Evolutionary conservation across 768 basidiomycete species (phyloP), one percentile per base, ranked within the genome.

Genomic region (Podaxis carcinomalis): DNA sequence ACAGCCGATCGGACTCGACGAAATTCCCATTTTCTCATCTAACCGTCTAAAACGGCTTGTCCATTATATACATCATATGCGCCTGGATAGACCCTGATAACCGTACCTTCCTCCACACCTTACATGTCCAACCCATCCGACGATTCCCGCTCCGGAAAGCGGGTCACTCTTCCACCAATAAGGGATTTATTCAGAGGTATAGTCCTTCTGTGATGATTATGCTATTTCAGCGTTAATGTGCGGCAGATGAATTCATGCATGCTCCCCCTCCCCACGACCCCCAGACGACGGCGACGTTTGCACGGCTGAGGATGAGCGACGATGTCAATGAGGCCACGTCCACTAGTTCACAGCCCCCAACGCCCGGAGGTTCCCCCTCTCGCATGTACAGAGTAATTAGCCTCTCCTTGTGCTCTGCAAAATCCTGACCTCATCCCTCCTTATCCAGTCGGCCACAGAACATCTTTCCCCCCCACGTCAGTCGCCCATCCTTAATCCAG

Each of bases 151-250:
- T 44, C 59, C 32, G 66, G 63, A 61, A 66, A 63, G 62, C 82
- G 87, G 47, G 85, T 86, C 57, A 87, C 83, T 14, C 84, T 90
- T 61, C 89, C 89, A 42, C 80, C 87, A 51, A 89, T 90, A 58
- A 84, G 86, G 53, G 85, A 87, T 71, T 73, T 90, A 62, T 86
- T 90, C 68, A 75, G 81, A 78, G 82, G 89, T 86, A 32, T 37
- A 67, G 47, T 25, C 49, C 47, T 4, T 16, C 37, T 49, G 47
- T 39, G 39, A 25, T 53, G 19, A 53, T 32, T 51, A 39, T 23
- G 52, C 59, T 44, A 52, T 47, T 59, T 52, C 53, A 51, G 57
- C 51, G 37, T 64, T 47, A 44, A 37, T 39, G 54, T 47, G 25
- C 35, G 53, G 16, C 39, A 83, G 83, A 79, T 68, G 84, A 86